Evolutionary conservation across 2,329 filamentous ascomycete species (phyloP).

Genomic region (Fusarium aywerte): DNA sequence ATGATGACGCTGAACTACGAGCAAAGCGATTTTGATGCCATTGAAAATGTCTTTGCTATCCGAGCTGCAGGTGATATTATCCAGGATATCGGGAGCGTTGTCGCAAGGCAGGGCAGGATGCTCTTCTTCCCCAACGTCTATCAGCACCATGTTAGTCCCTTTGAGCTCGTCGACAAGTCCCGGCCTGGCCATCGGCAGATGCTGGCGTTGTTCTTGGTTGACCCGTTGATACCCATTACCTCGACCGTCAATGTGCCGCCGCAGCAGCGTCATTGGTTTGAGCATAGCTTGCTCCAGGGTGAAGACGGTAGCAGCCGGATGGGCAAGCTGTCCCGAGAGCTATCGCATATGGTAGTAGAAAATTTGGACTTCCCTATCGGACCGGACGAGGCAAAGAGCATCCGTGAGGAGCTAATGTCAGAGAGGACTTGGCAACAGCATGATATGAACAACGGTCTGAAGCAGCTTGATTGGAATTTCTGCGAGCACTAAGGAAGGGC

Average conservation of each 20-base stretch:
- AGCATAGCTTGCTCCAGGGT: background rate
- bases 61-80: conserved; percentile 26
- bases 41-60: conserved; percentile 53
- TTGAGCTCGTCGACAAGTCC: conserved; percentile 62
- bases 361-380: conserved; percentile 34
- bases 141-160: conserved; percentile 64
- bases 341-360: conserved; percentile 28
- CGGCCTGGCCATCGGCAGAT: conserved; percentile 68
- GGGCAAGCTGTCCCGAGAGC: conserved; percentile 26
- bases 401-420: conserved; percentile 26
- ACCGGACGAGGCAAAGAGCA: conserved; percentile 26
- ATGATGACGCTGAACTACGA: conserved; percentile 42
- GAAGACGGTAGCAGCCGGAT: background rate
- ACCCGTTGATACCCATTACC: conserved; percentile 61
- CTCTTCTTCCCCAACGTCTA: conserved; percentile 66
- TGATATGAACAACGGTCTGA: background rate
- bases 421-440: conserved; percentile 22
- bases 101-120: conserved; percentile 59
- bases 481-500: conserved; percentile 35
- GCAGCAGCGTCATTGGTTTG: conserved; percentile 56
- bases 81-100: conserved; percentile 59
- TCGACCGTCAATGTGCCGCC: conserved; percentile 59
- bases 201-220: conserved; percentile 69
- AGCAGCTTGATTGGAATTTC: conserved; percentile 27
- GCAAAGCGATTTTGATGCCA: conserved; percentile 50